phyloP scores from a whole-genome alignment of 2,329 filamentous ascomycete species.

The Sporothrix phasma region DNA sequence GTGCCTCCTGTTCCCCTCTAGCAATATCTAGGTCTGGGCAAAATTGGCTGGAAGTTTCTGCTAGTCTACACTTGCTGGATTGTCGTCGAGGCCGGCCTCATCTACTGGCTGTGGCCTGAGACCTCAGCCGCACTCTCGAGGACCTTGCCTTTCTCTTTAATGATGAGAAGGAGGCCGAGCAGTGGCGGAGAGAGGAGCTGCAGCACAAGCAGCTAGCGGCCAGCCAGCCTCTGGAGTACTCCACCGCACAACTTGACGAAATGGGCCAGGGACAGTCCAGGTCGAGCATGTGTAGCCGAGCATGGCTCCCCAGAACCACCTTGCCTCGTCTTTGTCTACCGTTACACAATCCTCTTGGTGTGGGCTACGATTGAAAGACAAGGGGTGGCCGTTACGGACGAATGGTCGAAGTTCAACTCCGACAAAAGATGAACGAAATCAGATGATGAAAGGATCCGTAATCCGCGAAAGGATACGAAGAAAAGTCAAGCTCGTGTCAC shows the following conservation, averaged over 20 bases:
- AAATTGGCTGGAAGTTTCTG: slow-evolving; percentile 15
- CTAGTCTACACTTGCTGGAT: slow-evolving; percentile 28
- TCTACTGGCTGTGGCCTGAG: slow-evolving; percentile 26
- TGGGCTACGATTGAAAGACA: background rate
- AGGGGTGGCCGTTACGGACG: background rate
- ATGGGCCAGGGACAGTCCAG: background rate
- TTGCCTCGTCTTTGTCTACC: background rate
- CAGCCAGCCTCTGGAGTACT: background rate
- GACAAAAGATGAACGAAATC: background rate
- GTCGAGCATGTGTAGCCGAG: background rate
- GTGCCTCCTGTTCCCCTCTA: background rate
- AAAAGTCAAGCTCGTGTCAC: background rate
- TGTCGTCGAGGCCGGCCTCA: slow-evolving; percentile 26
- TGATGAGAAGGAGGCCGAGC: slow-evolving; percentile 7
- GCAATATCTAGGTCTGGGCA: background rate
- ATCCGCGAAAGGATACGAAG: background rate
- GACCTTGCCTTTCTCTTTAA: slow-evolving; percentile 23
- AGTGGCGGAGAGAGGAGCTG: background rate
- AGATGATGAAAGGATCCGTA: no score
- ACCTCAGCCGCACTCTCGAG: slow-evolving; percentile 24
- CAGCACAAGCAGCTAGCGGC: background rate
- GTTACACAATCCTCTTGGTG: background rate
- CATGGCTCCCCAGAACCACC: background rate
- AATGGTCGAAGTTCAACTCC: background rate
- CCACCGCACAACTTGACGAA: background rate